Evolutionary conservation across 2,329 filamentous ascomycete species (phyloP).

Genomic region (Cladobotryum protrusum): DNA sequence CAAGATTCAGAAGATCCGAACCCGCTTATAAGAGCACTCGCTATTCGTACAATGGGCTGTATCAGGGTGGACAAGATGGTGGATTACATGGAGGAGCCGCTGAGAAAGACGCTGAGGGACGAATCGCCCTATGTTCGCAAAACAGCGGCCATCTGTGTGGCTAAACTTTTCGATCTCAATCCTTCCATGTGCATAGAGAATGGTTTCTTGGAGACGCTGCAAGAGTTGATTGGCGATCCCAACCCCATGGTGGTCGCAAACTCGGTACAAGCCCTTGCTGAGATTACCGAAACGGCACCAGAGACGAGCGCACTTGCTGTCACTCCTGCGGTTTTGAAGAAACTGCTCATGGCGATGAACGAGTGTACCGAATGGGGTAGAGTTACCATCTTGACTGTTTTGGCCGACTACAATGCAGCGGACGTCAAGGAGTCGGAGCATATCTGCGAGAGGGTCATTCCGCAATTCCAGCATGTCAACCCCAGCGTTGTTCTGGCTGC

Average conservation of each 20-base stretch:
- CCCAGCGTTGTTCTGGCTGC: slow-evolving; percentile 95
- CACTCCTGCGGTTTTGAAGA: slow-evolving; percentile 79
- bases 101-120: slow-evolving; percentile 91
- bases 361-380: slow-evolving; percentile 98
- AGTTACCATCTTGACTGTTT: slow-evolving; percentile 83
- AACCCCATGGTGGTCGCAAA: slow-evolving; percentile 99
- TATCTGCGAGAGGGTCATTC: slow-evolving; percentile 91
- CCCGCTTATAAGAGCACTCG: slow-evolving; percentile 86
- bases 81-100: slow-evolving; percentile 97
- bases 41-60: slow-evolving; percentile 97
- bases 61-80: slow-evolving; percentile 99
- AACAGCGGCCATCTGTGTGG: slow-evolving; percentile 94
- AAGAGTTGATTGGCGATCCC: slow-evolving; percentile 93
- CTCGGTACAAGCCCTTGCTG: slow-evolving; percentile 85
- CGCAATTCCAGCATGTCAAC: slow-evolving; percentile 98
- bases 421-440: slow-evolving; percentile 96
- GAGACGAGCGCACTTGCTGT: slow-evolving; percentile 84
- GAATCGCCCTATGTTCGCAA: slow-evolving; percentile 98
- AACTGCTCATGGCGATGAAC: slow-evolving; percentile 91
- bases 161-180: slow-evolving; percentile 95
- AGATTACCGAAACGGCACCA: slow-evolving; percentile 84
- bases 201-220: slow-evolving; percentile 85
- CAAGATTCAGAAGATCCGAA: slow-evolving; percentile 99
- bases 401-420: slow-evolving; percentile 80
- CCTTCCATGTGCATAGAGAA: slow-evolving; percentile 91